Evolutionary conservation across 805 yeast species (phyloP), one percentile per base, ranked within the genome.

Genomic region (Komagataella phaffii): DNA sequence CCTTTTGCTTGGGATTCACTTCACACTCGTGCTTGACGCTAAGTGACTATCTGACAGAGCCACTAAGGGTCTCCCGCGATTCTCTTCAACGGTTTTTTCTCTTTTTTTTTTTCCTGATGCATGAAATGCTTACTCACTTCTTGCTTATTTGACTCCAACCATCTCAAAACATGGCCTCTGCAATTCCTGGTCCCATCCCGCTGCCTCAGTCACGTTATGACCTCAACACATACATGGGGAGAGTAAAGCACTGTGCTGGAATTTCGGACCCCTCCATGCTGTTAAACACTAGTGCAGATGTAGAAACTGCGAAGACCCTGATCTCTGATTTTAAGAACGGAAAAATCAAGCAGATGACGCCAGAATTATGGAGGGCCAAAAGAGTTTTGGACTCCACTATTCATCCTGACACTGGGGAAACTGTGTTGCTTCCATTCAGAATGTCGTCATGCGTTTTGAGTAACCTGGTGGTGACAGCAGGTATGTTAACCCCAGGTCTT

Each of bases 361-460:
- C 93, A 1, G 85, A 82, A 51, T 73, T 91, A 53, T 93, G 99
- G 99, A 71, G 76, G 46, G 93, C 96, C 7, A 91, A 91, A 69
- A 80, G 80, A 64, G 73, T 87, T 36, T 74, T 93, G 59, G 98
- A 93, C 67, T 88, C 96, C 1, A 83, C 96, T 1, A 79, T 89
- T 46, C 99, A 93, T 66, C 99, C 99, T 50, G 99, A 93, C 64
- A 91, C 95, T 5, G 96, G 97, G 1, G 93, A 88, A 60, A 85
- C 95, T 1, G 96, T 93, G 10, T 64, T 87, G 24, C 72, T 93
- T 51, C 99, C 99, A 2, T 93, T 93, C 69, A 79, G 99, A 68
- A 93, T 93, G 99, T 88, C 96, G 21, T 84, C 91, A 36, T 88
- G 93, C 70, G 99, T 93, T 17, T 71, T 93, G 51, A 88, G 96